Evolutionary conservation across 768 basidiomycete species (phyloP).

Genomic region (Leccinum ochraceum): DNA sequence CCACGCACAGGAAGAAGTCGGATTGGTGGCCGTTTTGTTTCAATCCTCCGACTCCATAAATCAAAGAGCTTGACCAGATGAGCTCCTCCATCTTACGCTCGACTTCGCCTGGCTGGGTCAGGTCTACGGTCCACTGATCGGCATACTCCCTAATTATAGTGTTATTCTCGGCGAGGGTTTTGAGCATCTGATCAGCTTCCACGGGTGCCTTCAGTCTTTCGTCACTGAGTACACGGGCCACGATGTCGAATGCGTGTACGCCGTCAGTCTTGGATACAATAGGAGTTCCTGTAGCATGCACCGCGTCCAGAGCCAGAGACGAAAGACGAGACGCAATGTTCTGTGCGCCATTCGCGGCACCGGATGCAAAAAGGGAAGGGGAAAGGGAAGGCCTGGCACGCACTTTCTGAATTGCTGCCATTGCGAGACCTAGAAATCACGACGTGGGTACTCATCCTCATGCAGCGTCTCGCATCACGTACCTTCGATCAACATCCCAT

Average conservation of each 20-base stretch:
- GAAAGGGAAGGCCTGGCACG: slow-evolving; percentile 36
- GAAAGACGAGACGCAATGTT: slow-evolving; percentile 5
- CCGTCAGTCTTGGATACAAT: slow-evolving; percentile 2
- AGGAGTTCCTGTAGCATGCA: not conserved
- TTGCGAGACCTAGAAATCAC: slow-evolving; percentile 25
- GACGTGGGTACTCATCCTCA: not conserved
- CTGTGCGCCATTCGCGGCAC: not conserved
- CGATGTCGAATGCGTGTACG: slow-evolving; percentile 46
- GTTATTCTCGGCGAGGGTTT: not conserved
- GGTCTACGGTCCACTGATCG: slow-evolving; percentile 45
- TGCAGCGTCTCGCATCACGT: not conserved
- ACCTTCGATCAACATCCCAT: slow-evolving; percentile 67
- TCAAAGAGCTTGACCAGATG: slow-evolving; percentile 51
- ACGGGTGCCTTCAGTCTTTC: slow-evolving; percentile 26
- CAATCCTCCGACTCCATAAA: slow-evolving; percentile 60
- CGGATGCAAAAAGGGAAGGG: slow-evolving; percentile 11
- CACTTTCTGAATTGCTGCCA: slow-evolving; percentile 32
- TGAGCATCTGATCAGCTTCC: slow-evolving; percentile 26
- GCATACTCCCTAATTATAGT: slow-evolving; percentile 22
- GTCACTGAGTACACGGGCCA: slow-evolving; percentile 55
- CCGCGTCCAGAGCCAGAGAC: slow-evolving; percentile 9
- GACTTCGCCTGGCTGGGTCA: slow-evolving; percentile 37
- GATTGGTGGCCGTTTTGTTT: slow-evolving; percentile 45
- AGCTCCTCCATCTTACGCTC: slow-evolving; percentile 66
- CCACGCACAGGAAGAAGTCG: slow-evolving; percentile 52